Evolutionary conservation across 2,329 filamentous ascomycete species (phyloP), one percentile per base, ranked within the genome.

Genomic region (Talaromyces sp.): DNA sequence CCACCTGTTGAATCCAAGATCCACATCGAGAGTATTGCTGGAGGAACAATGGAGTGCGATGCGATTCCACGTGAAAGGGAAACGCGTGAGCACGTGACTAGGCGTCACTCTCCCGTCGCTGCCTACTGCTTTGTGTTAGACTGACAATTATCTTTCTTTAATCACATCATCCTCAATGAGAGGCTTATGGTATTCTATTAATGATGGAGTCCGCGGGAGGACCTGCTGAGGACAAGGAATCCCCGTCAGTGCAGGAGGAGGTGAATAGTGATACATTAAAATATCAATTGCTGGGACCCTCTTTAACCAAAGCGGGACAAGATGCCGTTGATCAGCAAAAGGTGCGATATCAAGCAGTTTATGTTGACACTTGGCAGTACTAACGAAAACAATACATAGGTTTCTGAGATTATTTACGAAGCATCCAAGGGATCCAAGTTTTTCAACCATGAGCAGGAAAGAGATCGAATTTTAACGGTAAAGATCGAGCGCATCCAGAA

Each of bases 371-470:
- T 8, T 3, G 13, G 33, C 42, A 4, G 4, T 16, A 32, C 45
- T 44, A 36, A 50, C 54, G 20, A 43, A 10, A 11, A 17, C 3
- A 10, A n/a, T 20, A 24, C 14, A 45, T 42, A 88, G 86, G 91
- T 99, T 45, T 95, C 92, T 2, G 92, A 97, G 64, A 87, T 97
- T 62, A 99, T 99, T 55, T 97, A 97, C 75, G 91, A 96, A 71
- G 91, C 92, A 10, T 97, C 91, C 14, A 97, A 95, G 70, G 94
- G 94, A 43, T 96, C 91, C 61, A 97, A 96, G 70, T 99, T 88
- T 77, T 99, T 97, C 81, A 90, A 88, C 62, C 90, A 92, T 54
- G 94, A 99, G 72, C 88, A 96, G 69, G 81, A 77, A 51, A 88
- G 87, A 64, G 93, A 97, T 76, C 87, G 88, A 65, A 81, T 84